phyloP scores from a whole-genome alignment of 2,329 filamentous ascomycete genomes.

The Fusarium tuaranense region DNA sequence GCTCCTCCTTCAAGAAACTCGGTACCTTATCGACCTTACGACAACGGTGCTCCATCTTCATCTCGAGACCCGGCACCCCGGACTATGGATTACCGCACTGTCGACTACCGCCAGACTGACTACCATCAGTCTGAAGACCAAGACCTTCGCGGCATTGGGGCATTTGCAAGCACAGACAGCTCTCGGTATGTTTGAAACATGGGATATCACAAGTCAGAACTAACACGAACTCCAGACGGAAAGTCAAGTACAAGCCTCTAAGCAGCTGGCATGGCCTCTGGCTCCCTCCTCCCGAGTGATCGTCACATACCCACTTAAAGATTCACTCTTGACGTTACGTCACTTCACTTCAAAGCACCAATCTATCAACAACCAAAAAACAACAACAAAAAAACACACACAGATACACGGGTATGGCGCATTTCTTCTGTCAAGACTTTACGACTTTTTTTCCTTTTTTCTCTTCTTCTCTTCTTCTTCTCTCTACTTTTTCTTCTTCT shows the following conservation, averaged over 20 bases:
- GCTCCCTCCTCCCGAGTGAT: conserved; percentile 37
- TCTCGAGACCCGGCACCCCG: conserved; percentile 26
- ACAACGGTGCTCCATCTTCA: conserved; percentile 16
- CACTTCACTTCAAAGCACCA: not conserved
- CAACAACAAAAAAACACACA: not conserved
- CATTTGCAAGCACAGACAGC: conserved; percentile 37
- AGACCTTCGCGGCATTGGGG: conserved; percentile 39
- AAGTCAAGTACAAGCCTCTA: conserved; percentile 45
- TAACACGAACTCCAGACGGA: conserved; percentile 29
- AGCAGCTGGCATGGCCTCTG: conserved; percentile 45
- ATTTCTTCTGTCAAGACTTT: not conserved
- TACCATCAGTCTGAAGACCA: conserved; percentile 26
- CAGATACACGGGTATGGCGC: not conserved
- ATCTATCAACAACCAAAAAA: not conserved
- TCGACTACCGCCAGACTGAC: conserved; percentile 29
- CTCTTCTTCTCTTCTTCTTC: conserved; percentile 1
- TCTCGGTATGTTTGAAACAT: conserved; percentile 19
- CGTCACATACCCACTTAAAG: not conserved
- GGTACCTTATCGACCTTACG: conserved; percentile 8
- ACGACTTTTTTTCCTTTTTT: not conserved
- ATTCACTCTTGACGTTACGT: not conserved
- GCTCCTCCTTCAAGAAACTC: conserved; percentile 27
- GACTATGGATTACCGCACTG: conserved; percentile 19
- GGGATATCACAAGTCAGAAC: not conserved
- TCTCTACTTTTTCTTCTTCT: not conserved